Percentiles rank a stretch among this genome's conserved stretches.
These are phyloP conservation scores for Neofusicoccum kwambonambiense DNA, from an alignment of 2,329 filamentous ascomycete species.

Conservation along the genomic window DNA sequence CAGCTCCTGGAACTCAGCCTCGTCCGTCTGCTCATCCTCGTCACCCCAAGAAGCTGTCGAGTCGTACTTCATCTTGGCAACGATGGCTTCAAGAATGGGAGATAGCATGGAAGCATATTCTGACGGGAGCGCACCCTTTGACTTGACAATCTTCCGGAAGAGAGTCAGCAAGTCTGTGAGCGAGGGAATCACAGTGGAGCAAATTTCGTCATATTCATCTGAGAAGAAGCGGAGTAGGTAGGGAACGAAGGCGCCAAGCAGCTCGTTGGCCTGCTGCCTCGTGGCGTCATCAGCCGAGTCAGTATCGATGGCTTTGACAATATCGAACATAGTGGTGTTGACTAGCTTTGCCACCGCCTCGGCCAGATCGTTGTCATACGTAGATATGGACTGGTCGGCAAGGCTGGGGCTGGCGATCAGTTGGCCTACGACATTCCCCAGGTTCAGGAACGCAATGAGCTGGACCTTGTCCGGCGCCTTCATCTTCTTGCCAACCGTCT, in stretches of 20 bases:
- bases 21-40: conserved; percentile 91
- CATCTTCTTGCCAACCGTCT: conserved; percentile 99
- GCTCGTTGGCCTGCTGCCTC: conserved; percentile 72
- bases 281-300: conserved; percentile 61
- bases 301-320: conserved; percentile 82
- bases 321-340: conserved; percentile 83
- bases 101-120: conserved; percentile 81
- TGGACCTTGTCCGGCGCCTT: conserved; percentile 88
- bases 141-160: conserved; percentile 73
- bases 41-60: conserved; percentile 92
- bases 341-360: conserved; percentile 94
- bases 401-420: conserved; percentile 81
- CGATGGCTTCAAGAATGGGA: conserved; percentile 86
- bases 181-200: conserved; percentile 90
- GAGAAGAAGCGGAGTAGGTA: conserved; percentile 91
- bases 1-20: conserved; percentile 95
- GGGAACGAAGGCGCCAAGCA: conserved; percentile 80
- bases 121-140: conserved; percentile 62
- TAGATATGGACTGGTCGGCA: conserved; percentile 72
- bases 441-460: conserved; percentile 86
- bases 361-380: conserved; percentile 93
- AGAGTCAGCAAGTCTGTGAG: conserved; percentile 91
- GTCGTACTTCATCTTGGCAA: conserved; percentile 96
- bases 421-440: conserved; percentile 80
- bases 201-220: conserved; percentile 97